These are phyloP conservation scores for Botryotinia calthae DNA, from an alignment of 2,329 filamentous ascomycete genomes.

Conservation along the genomic window DNA sequence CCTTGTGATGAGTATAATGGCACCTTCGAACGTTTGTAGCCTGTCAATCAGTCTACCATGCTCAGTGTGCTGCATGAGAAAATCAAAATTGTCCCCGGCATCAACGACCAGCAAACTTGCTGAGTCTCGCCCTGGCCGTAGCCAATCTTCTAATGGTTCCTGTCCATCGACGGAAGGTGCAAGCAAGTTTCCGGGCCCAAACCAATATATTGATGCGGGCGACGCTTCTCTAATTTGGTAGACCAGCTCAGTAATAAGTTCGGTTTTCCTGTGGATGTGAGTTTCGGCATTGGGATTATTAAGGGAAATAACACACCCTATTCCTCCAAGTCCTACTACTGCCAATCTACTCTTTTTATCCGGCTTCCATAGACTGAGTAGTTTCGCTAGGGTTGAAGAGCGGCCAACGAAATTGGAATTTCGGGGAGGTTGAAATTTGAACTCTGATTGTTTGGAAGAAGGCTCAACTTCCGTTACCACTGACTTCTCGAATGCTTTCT, in stretches of 20 bases:
- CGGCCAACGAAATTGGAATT: conserved; percentile 33
- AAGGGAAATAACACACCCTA: conserved; percentile 25
- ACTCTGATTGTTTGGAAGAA: conserved; percentile 15
- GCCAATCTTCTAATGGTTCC: conserved; percentile 27
- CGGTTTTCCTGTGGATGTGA: conserved; percentile 30
- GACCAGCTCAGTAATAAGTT: conserved; percentile 31
- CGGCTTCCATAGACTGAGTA: conserved; percentile 33
- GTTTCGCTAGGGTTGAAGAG: conserved; percentile 24
- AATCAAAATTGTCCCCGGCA: conserved; percentile 26
- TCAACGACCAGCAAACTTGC: conserved; percentile 30
- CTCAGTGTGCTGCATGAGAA: conserved; percentile 14
- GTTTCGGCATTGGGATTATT: neutral
- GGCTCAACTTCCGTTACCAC: conserved; percentile 9
- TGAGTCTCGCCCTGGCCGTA: conserved; percentile 18
- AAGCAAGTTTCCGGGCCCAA: conserved; percentile 25
- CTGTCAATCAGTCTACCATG: conserved; percentile 25
- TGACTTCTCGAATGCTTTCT: conserved; percentile 18
- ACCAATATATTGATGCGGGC: conserved; percentile 32
- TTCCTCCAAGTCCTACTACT: conserved; percentile 33
- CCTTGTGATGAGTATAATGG: conserved; percentile 28
- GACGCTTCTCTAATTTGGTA: conserved; percentile 30
- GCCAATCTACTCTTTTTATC: conserved; percentile 27
- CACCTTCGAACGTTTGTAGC: conserved; percentile 28
- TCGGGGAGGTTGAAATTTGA: conserved; percentile 27
- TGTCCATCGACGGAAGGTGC: conserved; percentile 3